phyloP scores from a whole-genome alignment of 345 rosid genomes.

The Eucalyptus dawsonii region DNA sequence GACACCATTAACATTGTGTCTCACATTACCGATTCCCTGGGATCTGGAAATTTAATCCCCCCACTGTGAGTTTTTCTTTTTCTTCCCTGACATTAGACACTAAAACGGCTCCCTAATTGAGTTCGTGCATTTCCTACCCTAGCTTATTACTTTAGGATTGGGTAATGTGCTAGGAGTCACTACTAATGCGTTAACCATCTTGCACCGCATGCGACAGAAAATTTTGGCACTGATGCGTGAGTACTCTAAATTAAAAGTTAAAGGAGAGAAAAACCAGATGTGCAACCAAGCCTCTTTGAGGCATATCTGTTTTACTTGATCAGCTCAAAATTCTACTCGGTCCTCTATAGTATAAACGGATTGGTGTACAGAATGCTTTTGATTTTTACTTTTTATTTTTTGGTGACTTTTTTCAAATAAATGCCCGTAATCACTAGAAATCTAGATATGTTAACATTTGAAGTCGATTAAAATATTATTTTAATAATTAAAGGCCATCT shows the following conservation, averaged over 20 bases:
- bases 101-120: not conserved
- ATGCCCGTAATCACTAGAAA: not conserved
- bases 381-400: no score
- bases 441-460: not conserved
- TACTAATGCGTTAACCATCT: not conserved
- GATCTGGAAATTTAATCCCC: slow-evolving; percentile 39
- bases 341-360: not conserved
- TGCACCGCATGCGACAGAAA: not conserved
- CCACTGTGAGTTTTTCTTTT: slow-evolving; percentile 41
- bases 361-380: not conserved
- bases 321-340: not conserved
- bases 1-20: slow-evolving; percentile 35
- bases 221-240: not conserved
- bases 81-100: not conserved
- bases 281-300: not conserved
- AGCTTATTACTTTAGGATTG: not conserved
- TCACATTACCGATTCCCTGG: slow-evolving; percentile 23
- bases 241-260: not conserved
- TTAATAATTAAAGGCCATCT: not conserved
- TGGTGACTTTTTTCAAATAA: not conserved
- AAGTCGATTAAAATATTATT: not conserved
- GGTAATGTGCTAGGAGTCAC: not conserved
- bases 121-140: not conserved
- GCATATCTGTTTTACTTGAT: not conserved
- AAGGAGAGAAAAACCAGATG: not conserved